Conservation (phyloP, 768 basidiomycete species). For the Pholiota microspora region DNA sequence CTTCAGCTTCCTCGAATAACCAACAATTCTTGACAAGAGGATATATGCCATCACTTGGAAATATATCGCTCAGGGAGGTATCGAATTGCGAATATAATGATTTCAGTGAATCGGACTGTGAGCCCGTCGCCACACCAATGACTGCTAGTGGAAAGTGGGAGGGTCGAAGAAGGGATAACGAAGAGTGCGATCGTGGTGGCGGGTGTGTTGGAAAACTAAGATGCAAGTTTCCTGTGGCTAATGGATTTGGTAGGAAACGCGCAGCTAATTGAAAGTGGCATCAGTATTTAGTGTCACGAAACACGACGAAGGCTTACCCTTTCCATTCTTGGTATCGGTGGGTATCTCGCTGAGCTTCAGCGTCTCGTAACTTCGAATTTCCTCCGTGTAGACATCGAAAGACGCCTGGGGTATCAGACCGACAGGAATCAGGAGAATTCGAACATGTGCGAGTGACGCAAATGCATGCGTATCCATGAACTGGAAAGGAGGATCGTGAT, state of each 20-base stretch:
- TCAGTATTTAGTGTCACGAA: neutral
- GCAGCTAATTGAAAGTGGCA: slow-evolving; percentile 37
- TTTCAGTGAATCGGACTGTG: slow-evolving; percentile 49
- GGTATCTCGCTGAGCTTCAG: slow-evolving; percentile 84
- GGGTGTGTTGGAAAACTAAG: slow-evolving; percentile 78
- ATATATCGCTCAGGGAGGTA: slow-evolving; percentile 58
- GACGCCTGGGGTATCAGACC: slow-evolving; percentile 66
- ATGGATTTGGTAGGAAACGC: slow-evolving; percentile 77
- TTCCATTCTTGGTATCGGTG: slow-evolving; percentile 71
- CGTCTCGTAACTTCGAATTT: slow-evolving; percentile 71
- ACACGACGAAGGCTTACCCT: slow-evolving; percentile 46
- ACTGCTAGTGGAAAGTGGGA: slow-evolving; percentile 86
- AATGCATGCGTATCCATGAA: slow-evolving; percentile 72
- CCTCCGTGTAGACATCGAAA: slow-evolving; percentile 72
- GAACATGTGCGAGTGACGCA: slow-evolving; percentile 82
- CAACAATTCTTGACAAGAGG: slow-evolving; percentile 83
- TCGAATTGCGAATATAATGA: slow-evolving; percentile 67
- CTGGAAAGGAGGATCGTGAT: neutral
- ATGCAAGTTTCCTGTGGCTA: slow-evolving; percentile 80
- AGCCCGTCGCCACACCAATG: slow-evolving; percentile 80
- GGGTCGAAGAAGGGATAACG: slow-evolving; percentile 71
- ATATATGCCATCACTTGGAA: slow-evolving; percentile 63
- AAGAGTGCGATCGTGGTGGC: slow-evolving; percentile 60
- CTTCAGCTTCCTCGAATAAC: slow-evolving; percentile 78
- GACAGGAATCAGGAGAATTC: slow-evolving; percentile 83